Evolutionary conservation across 768 basidiomycete species (phyloP).

Genomic region (Phanerodontia chrysosporium): DNA sequence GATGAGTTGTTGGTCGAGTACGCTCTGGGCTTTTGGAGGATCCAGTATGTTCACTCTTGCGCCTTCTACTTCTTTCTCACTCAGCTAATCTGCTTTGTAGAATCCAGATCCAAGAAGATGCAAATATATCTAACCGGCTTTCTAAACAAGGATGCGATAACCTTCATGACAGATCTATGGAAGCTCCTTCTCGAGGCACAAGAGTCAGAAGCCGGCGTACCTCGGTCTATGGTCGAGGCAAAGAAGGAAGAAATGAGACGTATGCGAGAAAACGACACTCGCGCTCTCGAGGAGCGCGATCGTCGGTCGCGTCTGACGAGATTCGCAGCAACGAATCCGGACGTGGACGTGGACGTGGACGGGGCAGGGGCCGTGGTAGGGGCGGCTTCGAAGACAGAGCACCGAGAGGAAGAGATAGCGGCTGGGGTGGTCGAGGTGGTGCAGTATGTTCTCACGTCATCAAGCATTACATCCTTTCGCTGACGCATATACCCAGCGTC

Average conservation of each 20-base stretch:
- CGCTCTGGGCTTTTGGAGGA: constrained; percentile 93
- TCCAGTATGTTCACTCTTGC: constrained; percentile 51
- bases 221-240: constrained; percentile 83
- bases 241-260: constrained; percentile 90
- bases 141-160: constrained; percentile 77
- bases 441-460: constrained; percentile 45
- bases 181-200: constrained; percentile 91
- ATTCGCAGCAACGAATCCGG: constrained; percentile 57
- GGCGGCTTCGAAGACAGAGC: constrained; percentile 46
- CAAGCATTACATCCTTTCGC: neutral
- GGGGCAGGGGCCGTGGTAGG: constrained; percentile 58
- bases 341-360: constrained; percentile 37
- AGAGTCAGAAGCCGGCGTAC: constrained; percentile 82
- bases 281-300: constrained; percentile 68
- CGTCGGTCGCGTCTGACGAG: constrained; percentile 67
- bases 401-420: constrained; percentile 49
- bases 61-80: neutral
- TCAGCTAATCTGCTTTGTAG: constrained; percentile 34
- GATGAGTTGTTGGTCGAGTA: constrained; percentile 98
- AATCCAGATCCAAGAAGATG: constrained; percentile 93
- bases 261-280: constrained; percentile 56
- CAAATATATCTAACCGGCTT: constrained; percentile 94
- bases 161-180: constrained; percentile 90
- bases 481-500: constrained; percentile 9
- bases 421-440: constrained; percentile 68